A percentile compares a stretch with the other conserved stretches of the same genome.
These are phyloP conservation scores for Globisporangium recalcitrans DNA, from an alignment of 352 stramenopile genomes.

Conservation along the genomic window DNA sequence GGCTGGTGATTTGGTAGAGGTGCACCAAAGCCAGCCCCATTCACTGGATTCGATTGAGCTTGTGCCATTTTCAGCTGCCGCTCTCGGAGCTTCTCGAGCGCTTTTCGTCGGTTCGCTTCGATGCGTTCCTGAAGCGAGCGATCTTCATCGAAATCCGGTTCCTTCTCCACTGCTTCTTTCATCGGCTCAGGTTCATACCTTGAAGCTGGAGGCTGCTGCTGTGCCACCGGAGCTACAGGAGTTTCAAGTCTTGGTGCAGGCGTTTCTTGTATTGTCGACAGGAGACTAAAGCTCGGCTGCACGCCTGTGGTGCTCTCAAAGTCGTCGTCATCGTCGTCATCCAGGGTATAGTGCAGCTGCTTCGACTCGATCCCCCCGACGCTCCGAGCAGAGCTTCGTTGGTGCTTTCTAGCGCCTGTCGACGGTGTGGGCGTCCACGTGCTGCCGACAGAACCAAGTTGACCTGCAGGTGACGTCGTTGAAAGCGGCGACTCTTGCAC, in stretches of 20 bases:
- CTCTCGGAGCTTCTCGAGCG: constrained; percentile 52
- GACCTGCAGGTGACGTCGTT: constrained; percentile 5
- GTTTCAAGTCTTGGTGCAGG: neutral
- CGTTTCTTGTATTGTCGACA: neutral
- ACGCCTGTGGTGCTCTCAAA: constrained; percentile 6
- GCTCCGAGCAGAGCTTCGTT: neutral
- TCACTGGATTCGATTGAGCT: neutral
- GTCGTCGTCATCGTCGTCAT: constrained; percentile 12
- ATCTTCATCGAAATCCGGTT: constrained; percentile 9
- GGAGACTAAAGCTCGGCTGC: constrained; percentile 14
- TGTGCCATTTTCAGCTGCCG: constrained; percentile 24
- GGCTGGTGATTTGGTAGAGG: neutral
- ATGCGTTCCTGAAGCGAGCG: constrained; percentile 40
- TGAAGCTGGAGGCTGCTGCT: neutral
- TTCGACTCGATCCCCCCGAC: neutral
- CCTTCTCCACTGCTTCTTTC: neutral
- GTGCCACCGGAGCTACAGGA: neutral
- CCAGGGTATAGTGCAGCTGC: constrained; percentile 1
- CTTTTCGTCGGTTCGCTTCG: constrained; percentile 59
- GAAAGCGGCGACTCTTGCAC: constrained; percentile 15
- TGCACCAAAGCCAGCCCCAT: neutral
- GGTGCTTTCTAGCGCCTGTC: neutral
- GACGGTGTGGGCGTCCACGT: neutral
- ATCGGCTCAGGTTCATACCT: neutral
- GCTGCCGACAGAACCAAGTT: neutral